Conservation (phyloP, 345 rosid genomes). For the Microcos paniculata region DNA sequence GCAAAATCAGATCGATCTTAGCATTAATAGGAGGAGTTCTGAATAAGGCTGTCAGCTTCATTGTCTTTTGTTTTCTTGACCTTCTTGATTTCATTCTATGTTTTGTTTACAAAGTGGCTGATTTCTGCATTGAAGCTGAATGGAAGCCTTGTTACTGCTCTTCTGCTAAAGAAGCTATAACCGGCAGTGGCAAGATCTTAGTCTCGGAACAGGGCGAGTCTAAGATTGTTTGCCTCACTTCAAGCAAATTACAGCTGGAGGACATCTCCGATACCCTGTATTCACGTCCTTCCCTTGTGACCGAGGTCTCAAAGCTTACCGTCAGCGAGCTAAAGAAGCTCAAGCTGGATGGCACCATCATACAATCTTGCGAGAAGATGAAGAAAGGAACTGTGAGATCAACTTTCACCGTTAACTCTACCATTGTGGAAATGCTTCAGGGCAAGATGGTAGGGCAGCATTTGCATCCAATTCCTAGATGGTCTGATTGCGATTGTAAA, state of each 20-base stretch:
- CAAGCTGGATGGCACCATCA: slow-evolving; percentile 33
- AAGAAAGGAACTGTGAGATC: slow-evolving; percentile 40
- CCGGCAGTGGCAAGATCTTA: slow-evolving; percentile 61
- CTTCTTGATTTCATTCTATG: slow-evolving; percentile 68
- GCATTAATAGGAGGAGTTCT: slow-evolving; percentile 40
- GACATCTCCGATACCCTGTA: slow-evolving; percentile 94
- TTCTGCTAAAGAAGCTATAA: slow-evolving; percentile 65
- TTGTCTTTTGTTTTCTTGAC: slow-evolving; percentile 80
- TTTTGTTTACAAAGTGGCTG: slow-evolving; percentile 63
- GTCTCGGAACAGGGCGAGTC: slow-evolving; percentile 80
- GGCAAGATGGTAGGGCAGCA: slow-evolving; percentile 50
- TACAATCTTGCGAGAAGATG: slow-evolving; percentile 32
- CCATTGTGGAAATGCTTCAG: slow-evolving; percentile 75
- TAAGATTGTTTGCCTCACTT: slow-evolving; percentile 63
- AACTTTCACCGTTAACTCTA: slow-evolving; percentile 50
- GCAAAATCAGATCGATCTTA: slow-evolving; percentile 26
- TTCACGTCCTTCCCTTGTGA: slow-evolving; percentile 55
- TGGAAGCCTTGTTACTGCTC: slow-evolving; percentile 86
- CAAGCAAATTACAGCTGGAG: slow-evolving; percentile 75
- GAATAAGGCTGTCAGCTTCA: slow-evolving; percentile 62
- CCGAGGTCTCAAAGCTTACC: slow-evolving; percentile 39
- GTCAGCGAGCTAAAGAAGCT: slow-evolving; percentile 49
- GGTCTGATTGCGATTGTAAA: slow-evolving; percentile 93
- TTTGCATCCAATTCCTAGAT: slow-evolving; percentile 59
- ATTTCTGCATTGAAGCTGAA: slow-evolving; percentile 78